Base-by-base conservation (phyloP, 2,329 filamentous ascomycete species). In the Colletotrichum destructivum region DNA sequence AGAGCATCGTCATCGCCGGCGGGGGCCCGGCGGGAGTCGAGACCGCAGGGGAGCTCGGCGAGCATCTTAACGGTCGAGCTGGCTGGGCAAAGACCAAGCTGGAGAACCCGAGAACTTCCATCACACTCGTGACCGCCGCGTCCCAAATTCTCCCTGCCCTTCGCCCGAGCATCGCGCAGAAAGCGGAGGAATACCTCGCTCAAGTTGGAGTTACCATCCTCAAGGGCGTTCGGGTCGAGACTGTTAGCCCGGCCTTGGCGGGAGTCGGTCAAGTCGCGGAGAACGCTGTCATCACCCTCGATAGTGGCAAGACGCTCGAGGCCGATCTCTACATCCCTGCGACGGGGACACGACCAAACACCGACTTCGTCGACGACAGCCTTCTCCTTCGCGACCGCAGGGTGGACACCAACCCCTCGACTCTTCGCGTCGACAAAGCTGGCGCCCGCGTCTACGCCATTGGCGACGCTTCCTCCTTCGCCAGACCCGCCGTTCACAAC, bases 1-100 rank as follows among this genome's bases (percentile, higher is more conserved):
- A 82, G 35, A 81, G 62, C 12, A 85, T 88, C 47, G 75, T 88
- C 8, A 81, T 88, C 47, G 86, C 82, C 3, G 88, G 88, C 16
- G 88, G 84, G 2, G 88, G 88, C 3, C 64, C 82, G 11, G 88
- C 86, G 0, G 88, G 87, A 16, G 79, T 85, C 18, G 88, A 89
- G 77, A 80, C 86, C 3, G 84, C 86, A 0, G 86, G 86, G 18
- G 85, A 88, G 71, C 78, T 88, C 0, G 88, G 85, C 38, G 85
- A 88, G 73, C 80, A 83, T 74, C 79, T 89, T 18, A 89, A 89
- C 69, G 84, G 86, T 1, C 79, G 79, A 2, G 76, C 82, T 0
- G 81, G 84, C 5, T 81, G 77, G 77, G 81, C 86, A 70, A 76
- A 62, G 52, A 79, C 78, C 2, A 79, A 75, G 23, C 68, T 76